A percentile compares a stretch with the other conserved stretches of the same genome.
Evolutionary conservation across 2,329 filamentous ascomycete species (phyloP).

Genomic region (Scytalidium sp.): DNA sequence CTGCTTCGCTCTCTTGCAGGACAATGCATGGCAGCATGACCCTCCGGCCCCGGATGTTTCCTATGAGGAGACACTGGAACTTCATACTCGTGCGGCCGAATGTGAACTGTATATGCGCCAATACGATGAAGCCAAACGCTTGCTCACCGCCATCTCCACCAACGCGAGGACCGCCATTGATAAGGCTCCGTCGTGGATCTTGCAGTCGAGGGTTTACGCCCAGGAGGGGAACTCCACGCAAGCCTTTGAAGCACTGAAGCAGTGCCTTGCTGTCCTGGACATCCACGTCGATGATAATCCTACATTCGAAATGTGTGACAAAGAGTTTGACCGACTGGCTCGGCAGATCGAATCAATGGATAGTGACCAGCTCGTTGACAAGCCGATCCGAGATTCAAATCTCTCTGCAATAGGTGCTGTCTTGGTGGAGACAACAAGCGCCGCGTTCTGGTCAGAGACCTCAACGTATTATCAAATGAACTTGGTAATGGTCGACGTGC

Average conservation of each 20-base stretch:
- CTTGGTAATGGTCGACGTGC: slow-evolving; percentile 61
- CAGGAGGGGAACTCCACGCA: slow-evolving; percentile 66
- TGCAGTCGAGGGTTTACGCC: slow-evolving; percentile 73
- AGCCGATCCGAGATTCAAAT: slow-evolving; percentile 41
- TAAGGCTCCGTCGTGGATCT: slow-evolving; percentile 75
- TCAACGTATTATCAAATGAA: slow-evolving; percentile 66
- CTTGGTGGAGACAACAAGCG: slow-evolving; percentile 63
- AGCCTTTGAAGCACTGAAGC: slow-evolving; percentile 65
- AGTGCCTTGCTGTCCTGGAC: slow-evolving; percentile 69
- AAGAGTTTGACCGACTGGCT: slow-evolving; percentile 60
- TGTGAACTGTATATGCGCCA: slow-evolving; percentile 76
- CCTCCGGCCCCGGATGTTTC: slow-evolving; percentile 58
- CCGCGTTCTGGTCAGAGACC: slow-evolving; percentile 68
- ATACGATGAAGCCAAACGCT: slow-evolving; percentile 58
- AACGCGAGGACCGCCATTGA: slow-evolving; percentile 69
- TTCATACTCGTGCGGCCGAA: slow-evolving; percentile 75
- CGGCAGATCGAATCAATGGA: slow-evolving; percentile 55
- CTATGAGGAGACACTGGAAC: slow-evolving; percentile 77
- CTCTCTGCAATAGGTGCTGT: slow-evolving; percentile 63
- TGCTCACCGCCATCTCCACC: slow-evolving; percentile 65
- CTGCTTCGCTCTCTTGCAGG: slow-evolving; percentile 77
- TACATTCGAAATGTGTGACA: slow-evolving; percentile 72
- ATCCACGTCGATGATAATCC: slow-evolving; percentile 60
- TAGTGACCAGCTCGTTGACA: slow-evolving; percentile 38
- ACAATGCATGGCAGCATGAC: slow-evolving; percentile 70